Evolutionary conservation across 2,329 filamentous ascomycete species (phyloP), one percentile per base, ranked within the genome.

Genomic region (Nothomitra cinnamomea): DNA sequence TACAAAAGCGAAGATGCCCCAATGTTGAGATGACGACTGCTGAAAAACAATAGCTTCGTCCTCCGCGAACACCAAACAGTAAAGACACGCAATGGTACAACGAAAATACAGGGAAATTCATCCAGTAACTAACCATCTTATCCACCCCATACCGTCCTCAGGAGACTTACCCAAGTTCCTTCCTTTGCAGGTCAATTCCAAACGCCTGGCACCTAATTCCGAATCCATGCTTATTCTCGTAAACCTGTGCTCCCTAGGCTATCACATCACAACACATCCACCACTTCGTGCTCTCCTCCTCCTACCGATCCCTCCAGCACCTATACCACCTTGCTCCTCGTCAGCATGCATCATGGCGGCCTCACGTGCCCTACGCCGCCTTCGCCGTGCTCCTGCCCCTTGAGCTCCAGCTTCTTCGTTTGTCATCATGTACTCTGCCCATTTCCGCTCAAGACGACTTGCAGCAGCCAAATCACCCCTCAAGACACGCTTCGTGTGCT

Each of bases 361-460:
- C 64, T 94, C 87, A 48, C 89, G 76, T 1, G 87, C 87, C 56
- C 89, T 75, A 51, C 88, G 76, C 58, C 88, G 74, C 55, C 89
- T 72, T 53, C 88, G 73, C 53, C 88, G 74, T 1, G 76, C 72
- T 4, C 84, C 80, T 1, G 75, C 76, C 1, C 83, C 87, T 1
- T 70, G 73, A 2, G 77, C 77, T 2, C 83, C 85, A 0, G 85
- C 86, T 64, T 95, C 90, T 66, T 95, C 87, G 51, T 79, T 85
- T 15, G 86, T 82, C 69, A 94, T 86, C 88, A 95, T 95, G 66
- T 87, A 94, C 53, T 94, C 85, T 0, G 84, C 83, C 90, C 90
- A 96, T 65, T 90, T 94, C 58, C 82, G 76, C 71, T 95, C 89
- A 19, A 96, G 73, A n/a, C 86, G 74, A 38, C 74, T 75, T 0